Evolutionary conservation across 1,139 yeast genomes (phyloP), one percentile per base, ranked within the genome.

Genomic region (Ogataea hybrid): DNA sequence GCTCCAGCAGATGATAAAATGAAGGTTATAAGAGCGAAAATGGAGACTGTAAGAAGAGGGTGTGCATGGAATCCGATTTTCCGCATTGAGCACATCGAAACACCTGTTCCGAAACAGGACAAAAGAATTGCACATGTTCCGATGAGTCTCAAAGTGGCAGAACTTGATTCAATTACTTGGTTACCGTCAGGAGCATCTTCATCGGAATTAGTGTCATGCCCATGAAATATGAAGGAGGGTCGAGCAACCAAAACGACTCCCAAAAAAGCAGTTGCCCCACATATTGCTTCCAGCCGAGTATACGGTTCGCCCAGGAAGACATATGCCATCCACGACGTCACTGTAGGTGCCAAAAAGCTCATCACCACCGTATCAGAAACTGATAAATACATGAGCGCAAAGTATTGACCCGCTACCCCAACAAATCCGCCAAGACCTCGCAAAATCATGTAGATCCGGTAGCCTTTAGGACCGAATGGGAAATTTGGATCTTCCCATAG

Each of bases 191-290:
- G 21, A 38, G 41, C 16, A 29, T 38, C 32, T 25, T 37, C 22
- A 8, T 36, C 27, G 14, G 53, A 44, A 16, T 48, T 44, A 16
- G 53, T 53, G 2, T 53, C 72, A 9, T 14, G 7, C 7, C 28
- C 40, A 1, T 86, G 85, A 57, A 85, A 79, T 25, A 87, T 52
- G 50, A 84, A 84, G n/a, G 76, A 65, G 0, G 97, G 97, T 56
- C 88, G 78, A 1, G 96, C 92, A 52, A 89, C 85, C 20, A 88
- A 64, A 1, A 88, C 51, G 2, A 89, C 96, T 1, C 97, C 97
- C 2, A 70, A 57, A 17, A 89, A 68, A 0, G 96, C 85, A 3
- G 81, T 62, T 0, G 81, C 12, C 1, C 90, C 84, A 29, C 95
- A 89, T 1, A 71, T 56, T 0, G 80, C 85, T 62, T 89, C 96